Conservation (phyloP, 179 eudicot species). For the Vitellaria paradoxa region DNA sequence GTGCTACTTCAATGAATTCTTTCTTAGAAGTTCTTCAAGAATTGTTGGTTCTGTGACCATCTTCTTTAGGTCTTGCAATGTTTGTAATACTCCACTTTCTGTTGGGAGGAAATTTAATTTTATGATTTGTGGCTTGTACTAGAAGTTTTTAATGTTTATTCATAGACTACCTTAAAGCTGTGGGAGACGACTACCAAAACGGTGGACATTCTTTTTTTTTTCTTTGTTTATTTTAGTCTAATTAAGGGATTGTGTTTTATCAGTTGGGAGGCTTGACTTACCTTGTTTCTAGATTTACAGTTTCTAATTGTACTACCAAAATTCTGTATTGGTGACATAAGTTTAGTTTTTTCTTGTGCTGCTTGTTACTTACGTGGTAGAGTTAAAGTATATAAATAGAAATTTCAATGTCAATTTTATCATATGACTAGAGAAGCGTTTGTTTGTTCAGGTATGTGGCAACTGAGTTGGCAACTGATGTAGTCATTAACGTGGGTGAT, state of each 20-base stretch:
- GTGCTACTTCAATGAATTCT: not conserved
- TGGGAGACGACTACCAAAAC: too few species aligned
- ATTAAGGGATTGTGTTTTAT: too few species aligned
- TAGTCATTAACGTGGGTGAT: constrained; percentile 27
- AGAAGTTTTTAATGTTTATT: too few species aligned
- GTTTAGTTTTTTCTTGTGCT: too few species aligned
- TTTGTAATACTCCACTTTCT: not conserved
- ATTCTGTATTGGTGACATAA: too few species aligned
- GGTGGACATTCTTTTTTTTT: too few species aligned
- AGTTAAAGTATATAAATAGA: not conserved
- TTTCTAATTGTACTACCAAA: too few species aligned
- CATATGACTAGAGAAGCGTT: not conserved
- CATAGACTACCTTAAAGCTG: not conserved
- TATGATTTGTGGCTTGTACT: not conserved
- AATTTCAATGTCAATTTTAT: not conserved
- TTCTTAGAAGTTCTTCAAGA: not conserved
- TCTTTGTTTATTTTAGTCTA: too few species aligned
- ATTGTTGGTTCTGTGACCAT: not conserved
- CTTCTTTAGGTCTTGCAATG: not conserved
- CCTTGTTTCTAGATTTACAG: too few species aligned
- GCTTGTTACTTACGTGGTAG: too few species aligned
- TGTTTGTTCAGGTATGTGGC: constrained; percentile 36
- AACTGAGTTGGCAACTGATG: constrained; percentile 34
- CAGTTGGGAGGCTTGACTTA: too few species aligned
- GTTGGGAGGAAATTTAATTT: not conserved